A percentile compares a stretch with the other conserved stretches of the same genome.
These are phyloP conservation scores for Acanthamoeba castellanii DNA, from an alignment of 208 protist species.

Conservation along the genomic window DNA sequence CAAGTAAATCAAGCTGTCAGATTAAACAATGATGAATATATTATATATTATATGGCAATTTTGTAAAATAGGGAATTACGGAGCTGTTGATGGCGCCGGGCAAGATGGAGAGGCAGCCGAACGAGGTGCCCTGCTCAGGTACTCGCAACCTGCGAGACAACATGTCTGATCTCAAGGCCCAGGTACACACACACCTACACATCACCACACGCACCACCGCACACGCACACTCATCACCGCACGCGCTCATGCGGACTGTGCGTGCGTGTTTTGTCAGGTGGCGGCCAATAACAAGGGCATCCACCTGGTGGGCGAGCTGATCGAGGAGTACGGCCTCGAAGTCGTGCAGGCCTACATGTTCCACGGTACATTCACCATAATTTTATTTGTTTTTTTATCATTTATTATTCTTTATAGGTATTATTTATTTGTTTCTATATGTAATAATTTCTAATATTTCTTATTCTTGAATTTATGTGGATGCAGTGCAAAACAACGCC, in stretches of 20 bases:
- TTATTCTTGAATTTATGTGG: background rate
- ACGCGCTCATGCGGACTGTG: background rate
- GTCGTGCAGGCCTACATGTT: slow-evolving; percentile 96
- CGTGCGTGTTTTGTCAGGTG: slow-evolving; percentile 67
- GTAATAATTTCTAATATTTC: too few species aligned
- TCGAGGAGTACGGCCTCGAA: slow-evolving; percentile 91
- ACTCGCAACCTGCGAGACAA: slow-evolving; percentile 94
- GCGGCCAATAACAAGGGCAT: slow-evolving; percentile 95
- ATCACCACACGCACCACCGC: background rate
- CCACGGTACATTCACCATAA: slow-evolving; percentile 82
- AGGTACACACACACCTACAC: slow-evolving; percentile 85
- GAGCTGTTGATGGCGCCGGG: slow-evolving; percentile 91
- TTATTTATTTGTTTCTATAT: background rate
- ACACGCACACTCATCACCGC: background rate
- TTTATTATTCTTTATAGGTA: background rate
- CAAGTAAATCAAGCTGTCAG: too few species aligned
- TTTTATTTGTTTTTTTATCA: slow-evolving; percentile 15
- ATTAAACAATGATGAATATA: too few species aligned
- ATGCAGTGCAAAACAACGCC: slow-evolving; percentile 90
- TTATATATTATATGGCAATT: too few species aligned
- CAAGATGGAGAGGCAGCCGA: slow-evolving; percentile 79
- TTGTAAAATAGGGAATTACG: slow-evolving; percentile 89
- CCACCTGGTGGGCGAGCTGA: slow-evolving; percentile 92
- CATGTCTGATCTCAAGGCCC: slow-evolving; percentile 94
- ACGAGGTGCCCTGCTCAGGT: slow-evolving; percentile 77